A percentile compares a stretch with the other conserved stretches of the same genome.
Conservation (phyloP, 2,329 filamentous ascomycete species). For the Basipetospora chlamydospora region DNA sequence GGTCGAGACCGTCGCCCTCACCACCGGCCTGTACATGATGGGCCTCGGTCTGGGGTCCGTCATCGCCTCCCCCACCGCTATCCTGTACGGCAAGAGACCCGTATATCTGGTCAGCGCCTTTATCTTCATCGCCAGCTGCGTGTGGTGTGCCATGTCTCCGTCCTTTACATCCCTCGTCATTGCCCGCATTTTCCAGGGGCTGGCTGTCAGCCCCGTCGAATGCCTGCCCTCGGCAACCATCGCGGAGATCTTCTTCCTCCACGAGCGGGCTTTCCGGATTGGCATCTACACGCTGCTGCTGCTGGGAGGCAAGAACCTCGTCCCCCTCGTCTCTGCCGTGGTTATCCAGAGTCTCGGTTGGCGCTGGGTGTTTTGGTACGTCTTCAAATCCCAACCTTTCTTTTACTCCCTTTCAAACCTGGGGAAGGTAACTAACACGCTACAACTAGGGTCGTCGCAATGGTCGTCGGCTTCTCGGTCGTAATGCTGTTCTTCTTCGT, state of each 20-base stretch:
- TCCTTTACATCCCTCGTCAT: constrained; percentile 66
- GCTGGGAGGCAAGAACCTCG: constrained; percentile 79
- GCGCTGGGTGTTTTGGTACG: constrained; percentile 82
- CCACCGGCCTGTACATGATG: constrained; percentile 89
- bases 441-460: constrained; percentile 55
- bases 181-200: constrained; percentile 74
- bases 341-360: constrained; percentile 67
- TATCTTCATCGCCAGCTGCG: constrained; percentile 58
- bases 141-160: constrained; percentile 81
- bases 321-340: constrained; percentile 73
- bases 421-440: constrained; percentile 10
- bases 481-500: constrained; percentile 75
- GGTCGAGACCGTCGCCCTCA: constrained; percentile 63
- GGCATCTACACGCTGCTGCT: constrained; percentile 86
- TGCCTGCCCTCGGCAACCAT: constrained; percentile 88
- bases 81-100: constrained; percentile 77
- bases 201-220: constrained; percentile 81
- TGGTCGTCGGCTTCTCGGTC: constrained; percentile 58
- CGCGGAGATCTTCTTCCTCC: constrained; percentile 90
- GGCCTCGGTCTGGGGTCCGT: constrained; percentile 77
- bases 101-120: constrained; percentile 70
- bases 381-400: constrained; percentile 5
- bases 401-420: constrained; percentile 7
- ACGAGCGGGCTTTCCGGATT: constrained; percentile 82
- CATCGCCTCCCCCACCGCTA: constrained; percentile 77